phyloP scores from a whole-genome alignment of 2,329 filamentous ascomycete species.

The Penicillium verrucosum region DNA sequence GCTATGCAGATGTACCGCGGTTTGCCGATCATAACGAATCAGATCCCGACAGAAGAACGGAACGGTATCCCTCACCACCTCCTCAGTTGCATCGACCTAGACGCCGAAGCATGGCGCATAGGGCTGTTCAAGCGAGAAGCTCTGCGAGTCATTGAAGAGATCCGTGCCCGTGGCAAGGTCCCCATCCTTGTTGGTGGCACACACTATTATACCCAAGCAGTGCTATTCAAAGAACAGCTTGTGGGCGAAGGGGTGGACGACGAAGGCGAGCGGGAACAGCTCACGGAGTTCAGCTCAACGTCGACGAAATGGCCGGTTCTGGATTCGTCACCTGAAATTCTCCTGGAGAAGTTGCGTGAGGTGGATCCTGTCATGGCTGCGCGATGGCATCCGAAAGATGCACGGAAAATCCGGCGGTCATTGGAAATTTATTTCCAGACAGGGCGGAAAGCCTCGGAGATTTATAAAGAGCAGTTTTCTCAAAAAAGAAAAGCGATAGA shows the following conservation, averaged over 20 bases:
- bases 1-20: slow-evolving; percentile 97
- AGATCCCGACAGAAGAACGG: slow-evolving; percentile 72
- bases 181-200: slow-evolving; percentile 93
- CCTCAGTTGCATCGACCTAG: slow-evolving; percentile 70
- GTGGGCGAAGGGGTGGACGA: slow-evolving; percentile 41
- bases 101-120: slow-evolving; percentile 80
- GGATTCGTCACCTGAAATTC: slow-evolving; percentile 64
- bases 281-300: slow-evolving; percentile 16
- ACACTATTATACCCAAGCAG: slow-evolving; percentile 88
- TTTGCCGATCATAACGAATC: slow-evolving; percentile 92
- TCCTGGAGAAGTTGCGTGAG: slow-evolving; percentile 69
- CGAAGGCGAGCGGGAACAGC: slow-evolving; percentile 26
- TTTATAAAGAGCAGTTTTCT: slow-evolving; percentile 74
- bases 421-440: slow-evolving; percentile 86
- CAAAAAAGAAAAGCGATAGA: slow-evolving; percentile 24
- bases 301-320: slow-evolving; percentile 65
- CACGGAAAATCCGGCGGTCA: slow-evolving; percentile 82
- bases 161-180: slow-evolving; percentile 71
- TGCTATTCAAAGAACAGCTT: slow-evolving; percentile 75
- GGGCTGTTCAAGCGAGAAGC: slow-evolving; percentile 72
- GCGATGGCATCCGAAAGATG: slow-evolving; percentile 90
- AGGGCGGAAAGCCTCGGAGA: slow-evolving; percentile 75
- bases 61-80: slow-evolving; percentile 83
- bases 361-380: slow-evolving; percentile 88
- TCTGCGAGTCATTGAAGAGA: slow-evolving; percentile 67